Conservation (phyloP, 768 basidiomycete species). For the Lactifluus volemus region DNA sequence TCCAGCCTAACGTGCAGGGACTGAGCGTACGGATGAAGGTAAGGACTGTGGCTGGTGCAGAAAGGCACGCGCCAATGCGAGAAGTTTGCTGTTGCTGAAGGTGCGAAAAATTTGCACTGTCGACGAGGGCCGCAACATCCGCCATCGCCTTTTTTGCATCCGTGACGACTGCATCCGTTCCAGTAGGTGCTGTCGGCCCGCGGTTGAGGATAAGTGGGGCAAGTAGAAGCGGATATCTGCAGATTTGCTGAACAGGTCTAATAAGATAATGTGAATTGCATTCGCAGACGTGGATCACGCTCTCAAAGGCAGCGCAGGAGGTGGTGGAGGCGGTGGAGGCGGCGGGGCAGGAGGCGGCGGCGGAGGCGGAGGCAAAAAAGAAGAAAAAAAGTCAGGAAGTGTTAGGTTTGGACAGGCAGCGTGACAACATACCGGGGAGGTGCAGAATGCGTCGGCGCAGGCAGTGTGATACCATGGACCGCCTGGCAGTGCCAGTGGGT, state of each 20-base stretch:
- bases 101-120: constrained; percentile 13
- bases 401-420: no score
- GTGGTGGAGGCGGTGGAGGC: no score
- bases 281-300: constrained; percentile 28
- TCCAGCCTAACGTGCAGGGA: constrained; percentile 54
- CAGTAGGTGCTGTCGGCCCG: background rate
- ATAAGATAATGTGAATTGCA: constrained; percentile 84
- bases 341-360: no score
- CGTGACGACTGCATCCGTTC: constrained; percentile 9
- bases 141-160: constrained; percentile 14
- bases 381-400: no score
- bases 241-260: constrained; percentile 93
- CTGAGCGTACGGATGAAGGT: constrained; percentile 71
- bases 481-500: no score
- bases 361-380: no score
- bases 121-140: constrained; percentile 17
- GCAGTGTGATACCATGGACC: no score
- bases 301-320: no score
- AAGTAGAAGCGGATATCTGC: constrained; percentile 89
- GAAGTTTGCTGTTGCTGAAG: constrained; percentile 9
- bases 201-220: constrained; percentile 43
- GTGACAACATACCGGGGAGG: no score
- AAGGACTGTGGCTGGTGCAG: constrained; percentile 25
- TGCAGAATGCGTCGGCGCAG: no score
- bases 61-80: constrained; percentile 20